Base-by-base conservation (phyloP, 495 filamentous ascomycete genomes). In the Podospora comata region DNA sequence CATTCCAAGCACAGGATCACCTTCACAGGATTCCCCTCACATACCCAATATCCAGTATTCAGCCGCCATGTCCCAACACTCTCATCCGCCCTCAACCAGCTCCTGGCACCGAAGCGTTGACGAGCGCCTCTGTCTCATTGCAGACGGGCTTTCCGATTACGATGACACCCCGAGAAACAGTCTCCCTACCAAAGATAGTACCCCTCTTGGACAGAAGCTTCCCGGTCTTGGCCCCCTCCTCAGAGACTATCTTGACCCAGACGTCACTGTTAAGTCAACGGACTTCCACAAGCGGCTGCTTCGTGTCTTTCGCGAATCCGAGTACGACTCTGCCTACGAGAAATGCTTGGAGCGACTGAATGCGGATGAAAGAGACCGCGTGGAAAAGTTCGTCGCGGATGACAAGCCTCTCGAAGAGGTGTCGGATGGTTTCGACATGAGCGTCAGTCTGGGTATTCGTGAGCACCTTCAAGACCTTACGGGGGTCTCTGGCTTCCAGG, bases 261-360 rank as follows among this genome's bases (percentile, higher is more conserved):
- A 48, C 39, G 39, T 48, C 39, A 11, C 39, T 48, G 39, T 48
- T 11, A 0, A 48, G 39, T 48, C 39, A 48, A 0, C 61, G 0
- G 58, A 67, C 20, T 67, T 67, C 32, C 65, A 67, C 5, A 18
- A 44, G 6, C 65, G 65, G 27, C 26, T 67, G 65, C 65, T 67
- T n/a, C 27, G 58, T 20, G 65, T 67, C 58, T 67, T 67, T 16
- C 65, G 65, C 28, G 30, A 67, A 13, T 61, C 65, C 9, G 27
- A 61, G 15, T 48, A 61, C 20, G 65, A 67, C 65, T 54, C 34
- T 56, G 57, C 65, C 11, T 67, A 67, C 57, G 58, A 56, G 58
- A 16, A 67, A 44, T 54, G 54, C 9, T n/a, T 67, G 4, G 65
- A 30, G 9, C 44, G 62, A 3, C 34, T 48, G 7, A 48, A 6